Evolutionary conservation across 306 rosid genomes (phyloP).

Genomic region (Glycyrrhiza uralensis): DNA sequence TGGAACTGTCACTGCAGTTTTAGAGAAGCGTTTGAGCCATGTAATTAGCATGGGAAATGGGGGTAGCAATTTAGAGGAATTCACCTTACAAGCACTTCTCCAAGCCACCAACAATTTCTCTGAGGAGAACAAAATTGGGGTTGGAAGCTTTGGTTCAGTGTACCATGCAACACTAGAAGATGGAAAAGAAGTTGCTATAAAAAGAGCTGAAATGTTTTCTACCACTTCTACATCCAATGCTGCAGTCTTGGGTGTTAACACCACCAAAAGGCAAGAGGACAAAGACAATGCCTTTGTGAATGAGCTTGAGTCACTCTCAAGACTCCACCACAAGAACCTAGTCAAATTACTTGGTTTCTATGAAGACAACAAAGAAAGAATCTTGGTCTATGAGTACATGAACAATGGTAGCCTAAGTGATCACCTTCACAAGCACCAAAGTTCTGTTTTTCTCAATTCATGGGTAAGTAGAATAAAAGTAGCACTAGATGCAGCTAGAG

Average conservation of each 20-base stretch:
- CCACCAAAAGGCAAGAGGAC: conserved; percentile 65
- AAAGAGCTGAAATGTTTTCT: conserved; percentile 64
- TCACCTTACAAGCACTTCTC: conserved; percentile 35
- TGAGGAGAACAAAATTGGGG: conserved; percentile 61
- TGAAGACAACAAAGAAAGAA: conserved; percentile 62
- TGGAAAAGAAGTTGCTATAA: conserved; percentile 77
- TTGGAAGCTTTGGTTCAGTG: conserved; percentile 80
- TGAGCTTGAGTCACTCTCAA: conserved; percentile 70
- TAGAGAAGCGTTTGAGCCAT: conserved; percentile 78
- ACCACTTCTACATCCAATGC: conserved; percentile 23
- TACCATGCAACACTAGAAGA: conserved; percentile 61
- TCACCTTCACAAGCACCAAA: conserved; percentile 59
- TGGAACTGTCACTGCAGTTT: neutral
- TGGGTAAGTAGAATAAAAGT: conserved; percentile 53
- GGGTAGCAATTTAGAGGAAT: conserved; percentile 66
- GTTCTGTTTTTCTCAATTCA: conserved; percentile 36
- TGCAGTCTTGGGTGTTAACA: conserved; percentile 10
- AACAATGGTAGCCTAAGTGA: conserved; percentile 67
- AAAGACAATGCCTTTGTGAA: conserved; percentile 69
- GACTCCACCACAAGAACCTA: conserved; percentile 84
- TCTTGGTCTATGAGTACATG: conserved; percentile 75
- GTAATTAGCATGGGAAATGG: conserved; percentile 65
- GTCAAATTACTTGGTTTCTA: conserved; percentile 65
- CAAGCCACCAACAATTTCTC: conserved; percentile 64
- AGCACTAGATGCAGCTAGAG: conserved; percentile 79